Conservation (phyloP, 2,329 filamentous ascomycete genomes). For the Rutstroemia sp. region DNA sequence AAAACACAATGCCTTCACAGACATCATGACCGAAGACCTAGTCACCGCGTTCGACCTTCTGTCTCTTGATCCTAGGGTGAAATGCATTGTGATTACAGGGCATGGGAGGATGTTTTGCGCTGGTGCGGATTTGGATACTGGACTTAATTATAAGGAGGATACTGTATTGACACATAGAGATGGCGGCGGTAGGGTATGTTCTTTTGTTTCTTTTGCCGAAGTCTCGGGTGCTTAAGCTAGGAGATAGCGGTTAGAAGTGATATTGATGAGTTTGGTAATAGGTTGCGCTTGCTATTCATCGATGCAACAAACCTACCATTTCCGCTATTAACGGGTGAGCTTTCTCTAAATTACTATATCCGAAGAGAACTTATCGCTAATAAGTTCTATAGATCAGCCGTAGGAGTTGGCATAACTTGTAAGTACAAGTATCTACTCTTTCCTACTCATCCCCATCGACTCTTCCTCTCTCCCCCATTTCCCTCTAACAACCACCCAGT, state of each 20-base stretch:
- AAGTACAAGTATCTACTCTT: neutral
- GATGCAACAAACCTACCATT: conserved; percentile 51
- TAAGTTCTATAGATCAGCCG: neutral
- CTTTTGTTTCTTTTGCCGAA: neutral
- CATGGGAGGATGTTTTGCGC: conserved; percentile 48
- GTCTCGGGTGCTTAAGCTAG: neutral
- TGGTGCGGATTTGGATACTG: conserved; percentile 33
- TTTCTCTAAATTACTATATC: neutral
- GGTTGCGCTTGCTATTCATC: conserved; percentile 47
- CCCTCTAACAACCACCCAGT: conserved; percentile 32
- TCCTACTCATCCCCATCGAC: neutral
- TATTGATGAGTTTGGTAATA: conserved; percentile 15
- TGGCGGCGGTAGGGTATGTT: conserved; percentile 37
- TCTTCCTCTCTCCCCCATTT: too few species aligned
- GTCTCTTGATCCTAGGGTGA: conserved; percentile 46
- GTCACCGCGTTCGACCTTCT: conserved; percentile 44
- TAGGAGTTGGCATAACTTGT: conserved; percentile 1
- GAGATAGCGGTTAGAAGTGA: neutral
- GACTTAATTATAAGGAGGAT: conserved; percentile 17
- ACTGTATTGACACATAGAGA: conserved; percentile 32
- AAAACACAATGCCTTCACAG: conserved; percentile 64
- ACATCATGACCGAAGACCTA: conserved; percentile 55
- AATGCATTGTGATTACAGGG: conserved; percentile 47
- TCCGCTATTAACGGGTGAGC: conserved; percentile 47
- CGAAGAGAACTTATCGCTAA: neutral